A percentile compares a stretch with the other conserved stretches of the same genome.
Conservation (phyloP, 768 basidiomycete species). For the Boletus barrowsii region DNA sequence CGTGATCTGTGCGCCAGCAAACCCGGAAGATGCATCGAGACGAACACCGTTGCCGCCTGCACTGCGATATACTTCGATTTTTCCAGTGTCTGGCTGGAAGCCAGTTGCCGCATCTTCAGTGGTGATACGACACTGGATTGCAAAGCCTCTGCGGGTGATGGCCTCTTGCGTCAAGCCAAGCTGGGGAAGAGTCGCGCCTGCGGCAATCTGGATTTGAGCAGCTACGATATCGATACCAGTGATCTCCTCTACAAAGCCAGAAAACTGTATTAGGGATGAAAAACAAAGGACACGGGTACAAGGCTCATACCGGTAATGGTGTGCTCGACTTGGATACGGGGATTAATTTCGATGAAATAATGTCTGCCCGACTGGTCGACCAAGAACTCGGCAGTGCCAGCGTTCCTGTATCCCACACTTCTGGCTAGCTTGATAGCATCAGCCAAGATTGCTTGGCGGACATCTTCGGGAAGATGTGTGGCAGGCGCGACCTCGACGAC, state of each 20-base stretch:
- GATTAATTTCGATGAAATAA: conserved; percentile 99
- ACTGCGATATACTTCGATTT: conserved; percentile 98
- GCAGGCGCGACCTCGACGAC: conserved; percentile 99
- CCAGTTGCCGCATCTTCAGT: conserved; percentile 90
- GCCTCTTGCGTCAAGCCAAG: conserved; percentile 95
- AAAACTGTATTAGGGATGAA: neutral
- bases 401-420: conserved; percentile 93
- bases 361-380: conserved; percentile 95
- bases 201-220: conserved; percentile 99
- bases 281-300: neutral
- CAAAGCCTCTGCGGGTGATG: conserved; percentile 93
- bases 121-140: conserved; percentile 97
- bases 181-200: conserved; percentile 92
- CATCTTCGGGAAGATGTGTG: conserved; percentile 86
- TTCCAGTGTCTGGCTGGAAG: conserved; percentile 99
- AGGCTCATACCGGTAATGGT: conserved; percentile 83
- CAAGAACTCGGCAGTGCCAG: conserved; percentile 97
- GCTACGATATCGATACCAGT: conserved; percentile 99
- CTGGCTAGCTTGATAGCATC: conserved; percentile 95
- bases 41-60: conserved; percentile 99
- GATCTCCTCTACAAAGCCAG: conserved; percentile 82
- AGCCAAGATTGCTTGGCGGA: conserved; percentile 79
- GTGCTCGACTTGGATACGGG: conserved; percentile 99
- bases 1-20: conserved; percentile 98
- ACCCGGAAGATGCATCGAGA: conserved; percentile 94